Evolutionary conservation across 2,329 filamentous ascomycete species (phyloP).

Genomic region (Trichophyton rubrum): DNA sequence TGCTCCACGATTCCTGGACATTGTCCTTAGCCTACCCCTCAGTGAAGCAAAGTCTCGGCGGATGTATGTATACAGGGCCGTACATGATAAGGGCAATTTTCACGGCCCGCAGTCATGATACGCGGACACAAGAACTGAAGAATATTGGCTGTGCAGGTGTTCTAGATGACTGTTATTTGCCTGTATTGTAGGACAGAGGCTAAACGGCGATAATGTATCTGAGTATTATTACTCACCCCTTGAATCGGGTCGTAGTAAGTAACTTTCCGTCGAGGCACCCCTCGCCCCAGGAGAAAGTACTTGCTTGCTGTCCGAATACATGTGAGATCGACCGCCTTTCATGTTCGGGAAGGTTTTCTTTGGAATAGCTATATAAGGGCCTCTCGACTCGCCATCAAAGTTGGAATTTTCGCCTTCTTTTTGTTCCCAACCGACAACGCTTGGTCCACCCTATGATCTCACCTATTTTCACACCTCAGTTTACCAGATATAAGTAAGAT

Average conservation of each 20-base stretch:
- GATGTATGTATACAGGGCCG: neutral
- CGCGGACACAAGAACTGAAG: neutral
- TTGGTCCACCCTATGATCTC: slow-evolving; percentile 1
- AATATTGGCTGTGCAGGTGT: neutral
- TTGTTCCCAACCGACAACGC: neutral
- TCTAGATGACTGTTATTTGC: neutral
- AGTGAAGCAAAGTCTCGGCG: neutral
- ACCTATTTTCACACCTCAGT: neutral
- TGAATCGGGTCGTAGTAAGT: neutral
- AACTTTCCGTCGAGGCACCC: slow-evolving; percentile 2
- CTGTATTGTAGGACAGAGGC: neutral
- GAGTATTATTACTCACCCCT: neutral
- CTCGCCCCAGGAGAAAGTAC: neutral
- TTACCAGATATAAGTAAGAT: neutral
- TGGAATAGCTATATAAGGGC: neutral
- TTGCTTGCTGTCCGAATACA: neutral
- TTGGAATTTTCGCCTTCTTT: neutral
- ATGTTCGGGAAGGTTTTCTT: neutral
- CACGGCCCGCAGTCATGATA: neutral
- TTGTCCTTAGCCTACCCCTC: neutral
- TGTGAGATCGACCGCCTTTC: slow-evolving; percentile 3
- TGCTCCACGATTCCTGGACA: neutral
- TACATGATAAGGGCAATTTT: neutral
- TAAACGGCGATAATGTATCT: neutral
- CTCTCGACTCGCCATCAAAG: neutral